A percentile compares a stretch with the other conserved stretches of the same genome.
These are phyloP conservation scores for Coccomyxa sp. DNA, from an alignment of 139 green algal species.

Conservation along the genomic window DNA sequence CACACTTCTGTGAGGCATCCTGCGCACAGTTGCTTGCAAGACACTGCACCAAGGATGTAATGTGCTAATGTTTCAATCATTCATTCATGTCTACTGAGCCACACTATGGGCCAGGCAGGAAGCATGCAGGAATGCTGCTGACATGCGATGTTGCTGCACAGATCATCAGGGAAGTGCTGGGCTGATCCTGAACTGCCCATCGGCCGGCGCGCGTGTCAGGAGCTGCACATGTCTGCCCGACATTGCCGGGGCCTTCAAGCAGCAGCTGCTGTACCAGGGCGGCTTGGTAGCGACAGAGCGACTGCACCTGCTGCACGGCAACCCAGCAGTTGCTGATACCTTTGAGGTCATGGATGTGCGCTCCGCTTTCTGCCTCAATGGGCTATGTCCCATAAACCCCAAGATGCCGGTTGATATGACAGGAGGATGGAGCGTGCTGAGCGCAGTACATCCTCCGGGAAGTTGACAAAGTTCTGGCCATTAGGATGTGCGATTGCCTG, in stretches of 20 bases:
- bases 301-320: constrained; percentile 36
- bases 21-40: background rate
- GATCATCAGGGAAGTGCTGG: background rate
- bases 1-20: background rate
- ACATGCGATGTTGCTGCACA: background rate
- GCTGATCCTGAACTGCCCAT: background rate
- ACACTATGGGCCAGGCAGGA: background rate
- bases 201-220: background rate
- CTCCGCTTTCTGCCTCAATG: background rate
- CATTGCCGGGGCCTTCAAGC: constrained; percentile 24
- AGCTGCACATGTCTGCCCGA: constrained; percentile 10
- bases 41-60: background rate
- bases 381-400: no score
- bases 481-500: no score
- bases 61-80: background rate
- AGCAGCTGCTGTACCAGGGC: constrained; percentile 26
- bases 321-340: constrained; percentile 14
- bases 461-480: no score
- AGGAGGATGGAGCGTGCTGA: no score
- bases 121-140: background rate
- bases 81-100: background rate
- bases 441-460: no score
- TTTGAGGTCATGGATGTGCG: constrained; percentile 30
- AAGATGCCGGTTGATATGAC: no score
- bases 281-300: constrained; percentile 25